A percentile compares a stretch with the other conserved stretches of the same genome.
Evolutionary conservation across 495 filamentous ascomycete genomes (phyloP).

Genomic region (Xylaria curta): DNA sequence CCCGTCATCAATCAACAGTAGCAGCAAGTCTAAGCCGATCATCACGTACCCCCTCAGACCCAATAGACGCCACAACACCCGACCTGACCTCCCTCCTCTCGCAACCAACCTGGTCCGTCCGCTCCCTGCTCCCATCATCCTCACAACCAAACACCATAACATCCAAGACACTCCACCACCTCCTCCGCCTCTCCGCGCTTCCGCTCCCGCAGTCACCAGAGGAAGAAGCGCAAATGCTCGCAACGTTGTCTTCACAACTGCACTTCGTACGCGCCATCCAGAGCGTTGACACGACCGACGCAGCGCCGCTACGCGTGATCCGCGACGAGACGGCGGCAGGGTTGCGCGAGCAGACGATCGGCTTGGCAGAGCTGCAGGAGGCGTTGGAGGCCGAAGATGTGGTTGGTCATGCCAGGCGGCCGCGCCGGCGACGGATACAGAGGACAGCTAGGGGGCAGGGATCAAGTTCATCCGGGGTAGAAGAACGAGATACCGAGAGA

Average conservation of each 20-base stretch:
- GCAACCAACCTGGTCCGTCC: slow-evolving; percentile 84
- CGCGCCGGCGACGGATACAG: slow-evolving; percentile 45
- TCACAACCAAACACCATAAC: slow-evolving; percentile 53
- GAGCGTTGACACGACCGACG: slow-evolving; percentile 71
- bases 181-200: slow-evolving; percentile 89
- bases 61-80: slow-evolving; percentile 9
- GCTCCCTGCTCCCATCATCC: slow-evolving; percentile 67
- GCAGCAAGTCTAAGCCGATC: slow-evolving; percentile 29
- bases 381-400: slow-evolving; percentile 51
- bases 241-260: slow-evolving; percentile 80
- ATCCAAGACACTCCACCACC: slow-evolving; percentile 68
- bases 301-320: slow-evolving; percentile 76
- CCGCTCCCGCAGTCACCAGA: slow-evolving; percentile 69
- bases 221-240: slow-evolving; percentile 66
- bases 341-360: slow-evolving; percentile 50
- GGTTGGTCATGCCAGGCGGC: slow-evolving; percentile 52
- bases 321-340: slow-evolving; percentile 74
- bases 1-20: slow-evolving; percentile 5
- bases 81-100: slow-evolving; percentile 59
- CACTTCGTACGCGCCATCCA: slow-evolving; percentile 88
- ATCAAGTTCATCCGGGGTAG: slow-evolving; percentile 24
- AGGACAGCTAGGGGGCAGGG: slow-evolving; percentile 29
- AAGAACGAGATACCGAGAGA: slow-evolving; percentile 8
- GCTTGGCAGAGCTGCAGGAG: slow-evolving; percentile 44
- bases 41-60: slow-evolving; percentile 19